phyloP scores from a whole-genome alignment of 2,329 filamentous ascomycete genomes.

The Rhynchosporium secalis region DNA sequence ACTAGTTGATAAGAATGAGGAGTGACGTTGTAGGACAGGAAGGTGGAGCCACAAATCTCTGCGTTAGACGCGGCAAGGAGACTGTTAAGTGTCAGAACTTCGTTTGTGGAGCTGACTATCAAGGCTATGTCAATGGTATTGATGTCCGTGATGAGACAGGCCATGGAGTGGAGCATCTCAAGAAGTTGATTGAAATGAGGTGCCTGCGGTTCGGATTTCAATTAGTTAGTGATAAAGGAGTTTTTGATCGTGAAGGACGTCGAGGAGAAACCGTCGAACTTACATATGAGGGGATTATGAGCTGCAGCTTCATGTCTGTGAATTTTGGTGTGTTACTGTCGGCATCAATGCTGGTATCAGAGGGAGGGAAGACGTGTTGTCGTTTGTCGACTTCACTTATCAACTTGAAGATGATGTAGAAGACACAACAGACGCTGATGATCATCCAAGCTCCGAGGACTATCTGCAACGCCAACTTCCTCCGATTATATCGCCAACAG shows the following conservation, averaged over 20 bases:
- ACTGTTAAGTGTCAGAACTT: background rate
- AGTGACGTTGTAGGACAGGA: background rate
- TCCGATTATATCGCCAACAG: background rate
- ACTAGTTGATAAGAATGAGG: background rate
- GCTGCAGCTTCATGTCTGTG: background rate
- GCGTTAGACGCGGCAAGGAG: background rate
- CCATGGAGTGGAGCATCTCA: conserved; percentile 10
- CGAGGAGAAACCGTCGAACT: background rate
- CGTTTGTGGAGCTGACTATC: background rate
- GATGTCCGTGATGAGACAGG: conserved; percentile 6
- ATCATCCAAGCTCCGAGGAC: background rate
- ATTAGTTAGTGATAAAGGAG: too few species aligned
- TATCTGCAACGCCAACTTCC: background rate
- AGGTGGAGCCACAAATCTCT: background rate
- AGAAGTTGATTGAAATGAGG: conserved; percentile 8
- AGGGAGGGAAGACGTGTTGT: background rate
- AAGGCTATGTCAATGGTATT: background rate
- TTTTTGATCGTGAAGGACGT: background rate
- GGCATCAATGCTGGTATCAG: background rate
- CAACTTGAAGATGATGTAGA: conserved; percentile 1
- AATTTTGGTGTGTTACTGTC: too few species aligned
- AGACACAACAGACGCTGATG: conserved; percentile 2
- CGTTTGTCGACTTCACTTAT: background rate
- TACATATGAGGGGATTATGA: background rate
- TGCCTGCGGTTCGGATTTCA: background rate